Base-by-base conservation (phyloP, 139 green algal species). In the Tetraselmis striata region DNA sequence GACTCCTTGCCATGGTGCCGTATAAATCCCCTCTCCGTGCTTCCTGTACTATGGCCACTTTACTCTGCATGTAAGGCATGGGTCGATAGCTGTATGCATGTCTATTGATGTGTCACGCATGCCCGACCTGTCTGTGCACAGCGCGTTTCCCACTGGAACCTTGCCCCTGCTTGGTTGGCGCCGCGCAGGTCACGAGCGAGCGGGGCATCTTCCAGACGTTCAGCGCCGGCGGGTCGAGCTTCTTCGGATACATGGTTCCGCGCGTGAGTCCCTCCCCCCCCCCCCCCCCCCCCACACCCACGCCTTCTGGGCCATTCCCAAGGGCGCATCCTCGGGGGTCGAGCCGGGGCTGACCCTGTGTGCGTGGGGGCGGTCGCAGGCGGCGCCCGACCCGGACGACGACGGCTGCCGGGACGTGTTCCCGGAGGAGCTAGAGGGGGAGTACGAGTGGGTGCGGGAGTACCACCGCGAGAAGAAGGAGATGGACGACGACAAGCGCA, bases 401-500 rank as follows among this genome's bases (percentile, higher is more conserved):
- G 59, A 76, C 28, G 58, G 26, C 32, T 77, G 58, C 31, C 26
- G 5, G 78, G 32, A 28, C 2, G n/a, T 59, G 74, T 80, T 1
- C 58, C 83, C 30, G n/a, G 30, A 81, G 59, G 32, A 79, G 28
- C 77, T 89, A 59, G 45, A 80, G 27, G 32, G 76, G 1, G 84
- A 91, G 58, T 89, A 91, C 83, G 77, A 91, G n/a, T 91, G 87
- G 88, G 84, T 90, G n/a, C 81, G 88, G 18, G 88, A 90, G 74
- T 92, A 91, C 80, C 30, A 79, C n/a, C 45, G 45, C 18, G 45
- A 67, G 18, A 81, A 85, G 24, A 29, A 83, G 29, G 80, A 87
- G 1, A 59, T 74, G 26, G 67, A 86, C 27, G 80, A 87, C 23
- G 82, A 86, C 29, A 79, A 85, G 26, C 32, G 76, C 27, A 91